Percentiles rank a stretch among this genome's conserved stretches.
These are phyloP conservation scores for Hebeloma cylindrosporum DNA, from an alignment of 768 basidiomycete species.

Conservation along the genomic window DNA sequence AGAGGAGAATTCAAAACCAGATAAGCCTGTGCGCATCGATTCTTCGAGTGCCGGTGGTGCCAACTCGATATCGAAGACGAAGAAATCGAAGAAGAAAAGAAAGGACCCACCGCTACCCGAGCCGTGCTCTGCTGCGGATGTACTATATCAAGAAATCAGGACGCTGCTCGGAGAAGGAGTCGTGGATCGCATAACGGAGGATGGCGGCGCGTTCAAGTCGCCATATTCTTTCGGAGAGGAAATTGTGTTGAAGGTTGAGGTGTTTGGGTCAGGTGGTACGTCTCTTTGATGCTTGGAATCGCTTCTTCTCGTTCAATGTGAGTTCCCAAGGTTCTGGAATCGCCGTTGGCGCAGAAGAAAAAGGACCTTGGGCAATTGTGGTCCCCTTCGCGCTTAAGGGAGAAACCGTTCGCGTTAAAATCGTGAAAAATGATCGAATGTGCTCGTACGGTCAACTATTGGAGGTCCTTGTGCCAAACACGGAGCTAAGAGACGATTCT, in stretches of 20 bases:
- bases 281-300: slow-evolving; percentile 3
- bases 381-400: slow-evolving; percentile 85
- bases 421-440: slow-evolving; percentile 69
- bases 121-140: slow-evolving; percentile 69
- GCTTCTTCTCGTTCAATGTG: slow-evolving; percentile 1
- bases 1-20: not conserved
- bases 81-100: slow-evolving; percentile 36
- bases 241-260: slow-evolving; percentile 63
- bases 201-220: slow-evolving; percentile 52
- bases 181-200: slow-evolving; percentile 48
- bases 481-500: slow-evolving; percentile 60
- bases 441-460: slow-evolving; percentile 79
- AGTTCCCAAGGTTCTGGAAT: slow-evolving; percentile 62
- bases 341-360: slow-evolving; percentile 46
- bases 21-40: not conserved
- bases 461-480: slow-evolving; percentile 61
- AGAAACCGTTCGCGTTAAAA: slow-evolving; percentile 70
- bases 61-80: slow-evolving; percentile 11
- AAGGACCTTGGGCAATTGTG: slow-evolving; percentile 75
- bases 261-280: slow-evolving; percentile 63
- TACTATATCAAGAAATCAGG: slow-evolving; percentile 70
- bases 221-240: slow-evolving; percentile 63
- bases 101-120: slow-evolving; percentile 50
- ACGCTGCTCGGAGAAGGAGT: slow-evolving; percentile 61
- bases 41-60: slow-evolving; percentile 10